These are phyloP conservation scores for Podospora tetraspora DNA, from an alignment of 495 filamentous ascomycete genomes.

Conservation along the genomic window DNA sequence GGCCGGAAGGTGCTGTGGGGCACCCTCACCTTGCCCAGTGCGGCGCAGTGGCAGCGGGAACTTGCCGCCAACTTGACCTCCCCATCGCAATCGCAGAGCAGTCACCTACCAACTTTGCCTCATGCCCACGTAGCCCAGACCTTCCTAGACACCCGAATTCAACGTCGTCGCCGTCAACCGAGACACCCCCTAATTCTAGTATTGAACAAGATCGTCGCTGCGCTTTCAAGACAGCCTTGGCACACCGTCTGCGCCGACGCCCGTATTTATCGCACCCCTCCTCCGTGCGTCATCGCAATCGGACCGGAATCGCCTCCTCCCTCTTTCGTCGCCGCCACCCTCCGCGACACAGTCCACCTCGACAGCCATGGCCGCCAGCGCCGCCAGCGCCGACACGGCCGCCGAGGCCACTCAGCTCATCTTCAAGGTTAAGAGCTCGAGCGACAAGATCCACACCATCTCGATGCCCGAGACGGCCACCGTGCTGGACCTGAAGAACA, in stretches of 20 bases:
- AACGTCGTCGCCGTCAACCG: background rate
- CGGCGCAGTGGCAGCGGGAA: background rate
- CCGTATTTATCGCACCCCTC: background rate
- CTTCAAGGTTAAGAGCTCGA: conserved; percentile 90
- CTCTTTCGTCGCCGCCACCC: background rate
- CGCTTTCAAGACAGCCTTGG: background rate
- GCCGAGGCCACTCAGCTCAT: conserved; percentile 57
- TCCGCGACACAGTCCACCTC: background rate
- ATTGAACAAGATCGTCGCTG: background rate
- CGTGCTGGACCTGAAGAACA: conserved; percentile 82
- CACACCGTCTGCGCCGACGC: background rate
- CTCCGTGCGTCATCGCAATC: conserved; percentile 14
- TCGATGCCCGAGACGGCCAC: conserved; percentile 71
- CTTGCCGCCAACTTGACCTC: background rate
- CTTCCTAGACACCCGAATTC: background rate
- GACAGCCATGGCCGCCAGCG: conserved; percentile 35
- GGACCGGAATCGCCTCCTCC: background rate
- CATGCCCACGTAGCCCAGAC: background rate
- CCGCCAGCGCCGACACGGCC: conserved; percentile 48
- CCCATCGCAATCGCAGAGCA: background rate
- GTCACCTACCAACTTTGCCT: background rate
- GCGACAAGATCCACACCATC: conserved; percentile 75
- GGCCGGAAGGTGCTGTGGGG: background rate
- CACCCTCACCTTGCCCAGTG: background rate
- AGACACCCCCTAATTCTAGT: background rate